phyloP scores from a whole-genome alignment of 2,329 filamentous ascomycete species.

The Polychaeton citri region DNA sequence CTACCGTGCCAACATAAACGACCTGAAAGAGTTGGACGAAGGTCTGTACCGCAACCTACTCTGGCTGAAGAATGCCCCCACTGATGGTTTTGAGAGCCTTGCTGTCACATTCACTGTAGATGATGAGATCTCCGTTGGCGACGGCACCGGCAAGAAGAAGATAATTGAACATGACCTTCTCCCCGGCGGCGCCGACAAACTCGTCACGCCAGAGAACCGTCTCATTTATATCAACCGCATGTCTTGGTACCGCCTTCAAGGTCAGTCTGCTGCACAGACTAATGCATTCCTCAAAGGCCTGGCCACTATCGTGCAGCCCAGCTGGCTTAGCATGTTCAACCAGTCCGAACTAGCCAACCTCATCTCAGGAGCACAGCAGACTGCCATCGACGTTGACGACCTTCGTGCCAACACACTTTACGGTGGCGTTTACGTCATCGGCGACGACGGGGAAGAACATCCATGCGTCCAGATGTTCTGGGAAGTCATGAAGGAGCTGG shows the following conservation, averaged over 20 bases:
- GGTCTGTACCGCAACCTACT: slow-evolving; percentile 76
- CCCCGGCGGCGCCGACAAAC: slow-evolving; percentile 58
- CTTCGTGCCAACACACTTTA: slow-evolving; percentile 74
- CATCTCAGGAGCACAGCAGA: slow-evolving; percentile 66
- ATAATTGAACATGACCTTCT: slow-evolving; percentile 64
- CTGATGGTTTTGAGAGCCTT: slow-evolving; percentile 66
- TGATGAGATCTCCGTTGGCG: slow-evolving; percentile 41
- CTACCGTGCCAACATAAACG: slow-evolving; percentile 88
- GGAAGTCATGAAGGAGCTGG: slow-evolving; percentile 67
- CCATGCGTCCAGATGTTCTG: slow-evolving; percentile 79
- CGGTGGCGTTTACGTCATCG: slow-evolving; percentile 75
- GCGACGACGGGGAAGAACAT: slow-evolving; percentile 80
- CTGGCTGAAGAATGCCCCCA: slow-evolving; percentile 70
- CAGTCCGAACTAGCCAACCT: slow-evolving; percentile 87
- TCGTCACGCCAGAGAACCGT: slow-evolving; percentile 84
- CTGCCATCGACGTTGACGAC: slow-evolving; percentile 77
- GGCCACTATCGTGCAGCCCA: slow-evolving; percentile 73
- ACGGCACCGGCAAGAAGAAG: slow-evolving; percentile 28
- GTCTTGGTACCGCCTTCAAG: slow-evolving; percentile 70
- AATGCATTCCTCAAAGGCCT: slow-evolving; percentile 78
- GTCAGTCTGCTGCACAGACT: slow-evolving; percentile 70
- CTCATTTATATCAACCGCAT: slow-evolving; percentile 91
- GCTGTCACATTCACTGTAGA: slow-evolving; percentile 80
- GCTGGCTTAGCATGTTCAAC: slow-evolving; percentile 98
- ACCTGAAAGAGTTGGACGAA: slow-evolving; percentile 82